Evolutionary conservation across 2,329 filamentous ascomycete species (phyloP), one percentile per base, ranked within the genome.

Genomic region (Stemphylium vesicarium): DNA sequence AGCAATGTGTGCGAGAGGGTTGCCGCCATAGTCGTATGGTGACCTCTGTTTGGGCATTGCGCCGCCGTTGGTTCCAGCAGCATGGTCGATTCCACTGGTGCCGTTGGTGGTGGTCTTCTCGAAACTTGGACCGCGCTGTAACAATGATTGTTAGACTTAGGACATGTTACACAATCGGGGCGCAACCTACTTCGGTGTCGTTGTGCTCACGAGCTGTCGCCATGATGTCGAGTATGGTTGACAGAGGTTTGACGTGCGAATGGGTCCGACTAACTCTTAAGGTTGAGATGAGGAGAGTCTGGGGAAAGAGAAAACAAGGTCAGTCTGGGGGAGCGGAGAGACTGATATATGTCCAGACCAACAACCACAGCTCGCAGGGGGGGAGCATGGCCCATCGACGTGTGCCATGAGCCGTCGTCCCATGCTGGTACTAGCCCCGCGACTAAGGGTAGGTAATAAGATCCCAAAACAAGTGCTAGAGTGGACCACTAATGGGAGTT

Each of bases 1-100:
- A 57, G 76, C 76, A 64, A 78, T 66, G 60, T 81, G 79, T n/a
- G 79, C 79, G 26, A 82, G 77, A 36, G 80, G 80, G 67, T 82
- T 82, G 59, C 80, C 80, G 62, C 80, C 75, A 65, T 82, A 81
- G 66, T 81, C 79, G 65, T 81, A 81, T 1, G 78, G 79, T 58
- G 71, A 74, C 64, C 79, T 77, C 63, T 78, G 73, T 64, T 72
- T 75, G 39, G 72, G 51, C 7, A 37, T 33, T 31, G 49, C 53
- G 44, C 64, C 64, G 44, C 66, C 70, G 46, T 79, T 50, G 39
- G 4, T 11, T 26, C 39, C 39, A 22, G 39, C 75, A 64, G 68
- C 70, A 53, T 80, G 78, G 66, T 81, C 79, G 54, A 75, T 53
- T 24, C 67, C 58, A 53, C 63, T 72, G 48, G 70, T 73, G 36